A percentile compares a stretch with the other conserved stretches of the same genome.
phyloP scores from a whole-genome alignment of 169 alveolate species.

The Babesia gibsoni region DNA sequence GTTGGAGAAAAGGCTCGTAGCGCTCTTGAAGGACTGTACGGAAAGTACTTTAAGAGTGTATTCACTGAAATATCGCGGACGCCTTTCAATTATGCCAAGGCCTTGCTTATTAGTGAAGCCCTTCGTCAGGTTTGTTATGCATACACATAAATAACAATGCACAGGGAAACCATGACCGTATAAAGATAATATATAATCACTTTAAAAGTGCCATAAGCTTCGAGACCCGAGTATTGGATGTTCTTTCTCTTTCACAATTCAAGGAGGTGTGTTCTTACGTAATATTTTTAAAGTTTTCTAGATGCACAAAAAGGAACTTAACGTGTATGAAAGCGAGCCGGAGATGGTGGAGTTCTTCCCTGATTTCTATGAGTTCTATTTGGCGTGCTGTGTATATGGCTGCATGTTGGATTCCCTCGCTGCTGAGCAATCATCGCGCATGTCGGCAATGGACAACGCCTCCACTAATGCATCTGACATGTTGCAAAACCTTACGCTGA shows the following conservation, averaged over 20 bases:
- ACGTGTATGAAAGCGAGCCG: slow-evolving; percentile 74
- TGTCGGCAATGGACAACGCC: slow-evolving; percentile 89
- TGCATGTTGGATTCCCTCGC: slow-evolving; percentile 74
- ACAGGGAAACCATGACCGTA: slow-evolving; percentile 74
- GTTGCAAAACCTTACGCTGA: slow-evolving; percentile 75
- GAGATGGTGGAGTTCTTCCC: slow-evolving; percentile 66
- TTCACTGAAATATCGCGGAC: slow-evolving; percentile 66
- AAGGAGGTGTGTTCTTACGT: slow-evolving; percentile 20
- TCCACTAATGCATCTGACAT: slow-evolving; percentile 84
- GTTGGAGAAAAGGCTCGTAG: slow-evolving; percentile 66
- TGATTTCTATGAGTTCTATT: slow-evolving; percentile 73
- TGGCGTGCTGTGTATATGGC: slow-evolving; percentile 70
- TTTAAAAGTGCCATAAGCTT: slow-evolving; percentile 81
- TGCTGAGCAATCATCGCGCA: slow-evolving; percentile 83
- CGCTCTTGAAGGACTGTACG: slow-evolving; percentile 51
- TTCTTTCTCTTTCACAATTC: slow-evolving; percentile 67
- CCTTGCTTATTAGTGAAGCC: slow-evolving; percentile 65
- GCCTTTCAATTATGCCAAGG: slow-evolving; percentile 76
- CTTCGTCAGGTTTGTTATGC: slow-evolving; percentile 43
- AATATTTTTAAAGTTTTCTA: background rate
- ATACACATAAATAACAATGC: background rate
- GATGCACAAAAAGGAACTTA: slow-evolving; percentile 70
- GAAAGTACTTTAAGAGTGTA: slow-evolving; percentile 46
- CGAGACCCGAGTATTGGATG: slow-evolving; percentile 76
- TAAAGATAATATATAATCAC: slow-evolving; percentile 76